A percentile compares a stretch with the other conserved stretches of the same genome.
phyloP scores from a whole-genome alignment of 2,329 filamentous ascomycete genomes.

The Coniochaeta sp. region DNA sequence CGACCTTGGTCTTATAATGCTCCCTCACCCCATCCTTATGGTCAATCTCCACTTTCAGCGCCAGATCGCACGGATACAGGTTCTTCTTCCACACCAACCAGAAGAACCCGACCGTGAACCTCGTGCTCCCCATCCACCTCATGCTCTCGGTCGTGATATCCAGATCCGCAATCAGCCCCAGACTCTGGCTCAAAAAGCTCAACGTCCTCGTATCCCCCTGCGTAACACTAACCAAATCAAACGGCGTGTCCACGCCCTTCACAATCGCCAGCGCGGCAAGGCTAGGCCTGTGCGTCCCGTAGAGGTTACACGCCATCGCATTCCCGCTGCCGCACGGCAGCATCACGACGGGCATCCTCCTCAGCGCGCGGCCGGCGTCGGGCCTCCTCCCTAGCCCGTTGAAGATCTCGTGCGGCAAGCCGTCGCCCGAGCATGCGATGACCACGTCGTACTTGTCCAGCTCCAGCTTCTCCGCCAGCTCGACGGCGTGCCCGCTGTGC shows the following conservation, averaged over 20 bases:
- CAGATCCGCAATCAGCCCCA: conserved; percentile 84
- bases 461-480: conserved; percentile 69
- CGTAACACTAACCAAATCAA: conserved; percentile 84
- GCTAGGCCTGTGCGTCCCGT: conserved; percentile 69
- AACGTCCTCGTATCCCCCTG: conserved; percentile 68
- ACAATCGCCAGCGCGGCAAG: conserved; percentile 76
- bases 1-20: conserved; percentile 45
- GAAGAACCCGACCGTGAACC: conserved; percentile 84
- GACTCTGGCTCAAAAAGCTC: conserved; percentile 84
- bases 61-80: conserved; percentile 82
- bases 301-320: conserved; percentile 84
- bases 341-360: conserved; percentile 73
- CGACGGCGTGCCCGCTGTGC: conserved; percentile 68
- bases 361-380: conserved; percentile 68
- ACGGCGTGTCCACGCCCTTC: conserved; percentile 75
- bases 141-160: conserved; percentile 87
- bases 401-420: conserved; percentile 87
- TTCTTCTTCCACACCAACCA: conserved; percentile 67
- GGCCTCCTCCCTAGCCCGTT: conserved; percentile 76
- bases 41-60: conserved; percentile 73
- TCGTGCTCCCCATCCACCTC: conserved; percentile 78
- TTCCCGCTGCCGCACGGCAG: conserved; percentile 93
- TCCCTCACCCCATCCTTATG: conserved; percentile 68
- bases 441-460: conserved; percentile 77
- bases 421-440: conserved; percentile 86